Evolutionary conservation across 192 early-diverging fungal genomes (phyloP).

Genomic region (Backusella liffmaniae): DNA sequence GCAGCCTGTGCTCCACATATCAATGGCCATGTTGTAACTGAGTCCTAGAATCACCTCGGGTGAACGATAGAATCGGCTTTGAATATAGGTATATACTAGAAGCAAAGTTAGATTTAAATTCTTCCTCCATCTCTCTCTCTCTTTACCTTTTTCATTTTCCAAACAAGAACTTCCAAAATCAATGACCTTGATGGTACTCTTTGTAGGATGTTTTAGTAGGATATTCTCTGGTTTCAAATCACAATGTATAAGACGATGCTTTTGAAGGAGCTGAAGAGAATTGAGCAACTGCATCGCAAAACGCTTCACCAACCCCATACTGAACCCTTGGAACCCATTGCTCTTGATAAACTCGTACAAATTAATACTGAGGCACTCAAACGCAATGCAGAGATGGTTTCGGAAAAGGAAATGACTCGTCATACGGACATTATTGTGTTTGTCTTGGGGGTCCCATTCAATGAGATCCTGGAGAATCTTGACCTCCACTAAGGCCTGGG

Average conservation of each 20-base stretch:
- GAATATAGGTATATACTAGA: conserved; percentile 91
- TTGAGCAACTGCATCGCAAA: conserved; percentile 82
- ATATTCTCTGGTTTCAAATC: conserved; percentile 97
- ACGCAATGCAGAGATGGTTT: conserved; percentile 90
- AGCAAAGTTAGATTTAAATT: background rate
- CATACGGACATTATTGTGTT: conserved; percentile 81
- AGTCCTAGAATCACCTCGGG: conserved; percentile 93
- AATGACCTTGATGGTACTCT: conserved; percentile 88
- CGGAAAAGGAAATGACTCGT: conserved; percentile 88
- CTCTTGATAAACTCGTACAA: conserved; percentile 95
- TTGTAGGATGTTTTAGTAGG: conserved; percentile 65
- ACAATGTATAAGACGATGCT: conserved; percentile 83
- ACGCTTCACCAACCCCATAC: conserved; percentile 63
- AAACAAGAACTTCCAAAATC: conserved; percentile 95
- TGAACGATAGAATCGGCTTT: conserved; percentile 91
- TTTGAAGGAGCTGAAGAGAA: conserved; percentile 69
- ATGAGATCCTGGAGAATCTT: conserved; percentile 84
- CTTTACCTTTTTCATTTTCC: conserved; percentile 67
- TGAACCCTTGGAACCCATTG: conserved; percentile 87
- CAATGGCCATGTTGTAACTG: conserved; percentile 85
- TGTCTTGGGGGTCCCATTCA: conserved; percentile 74
- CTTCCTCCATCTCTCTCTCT: no score
- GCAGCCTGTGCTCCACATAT: conserved; percentile 95
- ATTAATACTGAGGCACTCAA: conserved; percentile 89
- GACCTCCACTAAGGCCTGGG: conserved; percentile 89